A percentile compares a stretch with the other conserved stretches of the same genome.
Conservation (phyloP, 352 stramenopile species). For the Phytophthora pistaciae region DNA sequence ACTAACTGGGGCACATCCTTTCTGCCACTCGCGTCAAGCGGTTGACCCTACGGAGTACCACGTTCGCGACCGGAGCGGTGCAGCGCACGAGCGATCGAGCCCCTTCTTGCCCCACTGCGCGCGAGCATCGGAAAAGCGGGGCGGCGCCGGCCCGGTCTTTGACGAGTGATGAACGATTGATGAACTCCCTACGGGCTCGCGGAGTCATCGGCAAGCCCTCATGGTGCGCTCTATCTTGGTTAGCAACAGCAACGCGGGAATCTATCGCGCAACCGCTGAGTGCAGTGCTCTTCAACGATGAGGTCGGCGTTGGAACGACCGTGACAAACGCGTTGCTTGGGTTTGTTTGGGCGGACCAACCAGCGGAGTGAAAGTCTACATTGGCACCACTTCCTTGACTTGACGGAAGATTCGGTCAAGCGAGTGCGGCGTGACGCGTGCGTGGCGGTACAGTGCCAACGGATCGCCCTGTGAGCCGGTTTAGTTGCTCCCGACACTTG, state of each 20-base stretch:
- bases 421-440: constrained; percentile 14
- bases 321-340: constrained; percentile 27
- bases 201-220: constrained; percentile 1
- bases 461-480: constrained; percentile 20
- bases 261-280: constrained; percentile 9
- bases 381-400: constrained; percentile 16
- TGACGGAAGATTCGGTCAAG: constrained; percentile 28
- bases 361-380: constrained; percentile 1
- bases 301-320: constrained; percentile 8
- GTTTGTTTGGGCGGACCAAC: constrained; percentile 32
- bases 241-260: constrained; percentile 33
- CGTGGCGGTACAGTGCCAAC: constrained; percentile 11
- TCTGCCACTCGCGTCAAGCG: constrained; percentile 29
- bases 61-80: constrained; percentile 12
- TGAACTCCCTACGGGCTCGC: constrained; percentile 20
- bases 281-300: constrained; percentile 27
- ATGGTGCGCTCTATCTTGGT: constrained; percentile 24
- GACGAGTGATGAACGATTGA: constrained; percentile 24
- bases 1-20: constrained; percentile 36
- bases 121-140: constrained; percentile 39
- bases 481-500: constrained; percentile 11
- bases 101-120: constrained; percentile 21
- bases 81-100: constrained; percentile 9
- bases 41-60: constrained; percentile 27
- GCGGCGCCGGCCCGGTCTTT: constrained; percentile 14